A percentile compares a stretch with the other conserved stretches of the same genome.
Evolutionary conservation across 78 protist species (phyloP).

Genomic region (Cavenderia fasciculata): DNA sequence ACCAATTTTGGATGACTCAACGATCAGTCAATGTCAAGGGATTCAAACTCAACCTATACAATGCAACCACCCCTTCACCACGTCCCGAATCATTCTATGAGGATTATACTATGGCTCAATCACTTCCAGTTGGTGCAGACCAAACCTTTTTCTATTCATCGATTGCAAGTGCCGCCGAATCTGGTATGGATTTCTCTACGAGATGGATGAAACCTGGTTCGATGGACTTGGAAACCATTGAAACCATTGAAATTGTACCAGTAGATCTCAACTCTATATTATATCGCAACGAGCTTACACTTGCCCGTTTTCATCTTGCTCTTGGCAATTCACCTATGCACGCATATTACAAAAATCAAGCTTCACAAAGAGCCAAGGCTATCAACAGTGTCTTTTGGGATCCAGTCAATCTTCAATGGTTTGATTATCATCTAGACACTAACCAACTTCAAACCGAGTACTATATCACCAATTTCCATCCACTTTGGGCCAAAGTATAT

Average conservation of each 20-base stretch:
- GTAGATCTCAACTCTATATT: conserved; percentile 79
- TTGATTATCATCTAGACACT: conserved; percentile 23
- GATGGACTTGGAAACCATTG: neutral
- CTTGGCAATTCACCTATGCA: neutral
- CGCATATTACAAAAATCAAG: neutral
- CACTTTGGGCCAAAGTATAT: conserved; percentile 56
- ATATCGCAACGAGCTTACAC: conserved; percentile 27
- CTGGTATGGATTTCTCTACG: conserved; percentile 84
- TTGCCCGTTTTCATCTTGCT: conserved; percentile 7
- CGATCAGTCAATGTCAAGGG: conserved; percentile 1
- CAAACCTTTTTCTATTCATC: neutral
- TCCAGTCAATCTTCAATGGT: conserved; percentile 3
- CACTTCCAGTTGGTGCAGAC: neutral
- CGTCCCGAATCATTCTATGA: conserved; percentile 75
- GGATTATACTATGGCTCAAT: neutral
- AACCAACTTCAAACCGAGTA: neutral
- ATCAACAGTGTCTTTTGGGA: conserved; percentile 31
- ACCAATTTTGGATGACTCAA: conserved; percentile 78
- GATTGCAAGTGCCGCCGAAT: conserved; percentile 82
- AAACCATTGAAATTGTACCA: conserved; percentile 54
- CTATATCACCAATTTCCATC: conserved; percentile 26
- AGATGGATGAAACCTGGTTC: conserved; percentile 61
- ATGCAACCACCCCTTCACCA: neutral
- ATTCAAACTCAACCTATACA: conserved; percentile 42
- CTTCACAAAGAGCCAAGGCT: neutral